A percentile compares a stretch with the other conserved stretches of the same genome.
Evolutionary conservation across 176 grass and related monocot genomes (phyloP).

Genomic region (Ensete ventricosum): DNA sequence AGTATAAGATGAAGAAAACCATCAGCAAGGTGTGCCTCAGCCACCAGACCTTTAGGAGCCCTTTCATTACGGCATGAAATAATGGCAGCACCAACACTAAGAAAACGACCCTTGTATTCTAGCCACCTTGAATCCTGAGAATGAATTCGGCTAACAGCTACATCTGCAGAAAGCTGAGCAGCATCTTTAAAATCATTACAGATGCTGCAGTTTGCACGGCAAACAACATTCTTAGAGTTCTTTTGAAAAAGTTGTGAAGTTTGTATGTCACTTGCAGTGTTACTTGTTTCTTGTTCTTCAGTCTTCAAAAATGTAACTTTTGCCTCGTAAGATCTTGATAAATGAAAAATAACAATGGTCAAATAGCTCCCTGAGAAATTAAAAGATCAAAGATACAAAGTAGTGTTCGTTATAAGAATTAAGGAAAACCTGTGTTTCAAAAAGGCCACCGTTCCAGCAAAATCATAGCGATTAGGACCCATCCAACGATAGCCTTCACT

Average conservation of each 20-base stretch:
- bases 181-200: conserved; percentile 40
- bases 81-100: conserved; percentile 76
- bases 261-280: conserved; percentile 22
- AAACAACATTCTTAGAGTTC: conserved; percentile 38
- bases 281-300: conserved; percentile 16
- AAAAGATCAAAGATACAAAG: not conserved
- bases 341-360: not conserved
- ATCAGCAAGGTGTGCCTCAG: conserved; percentile 85
- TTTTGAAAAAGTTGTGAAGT: conserved; percentile 25
- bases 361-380: not conserved
- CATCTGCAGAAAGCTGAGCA: conserved; percentile 28
- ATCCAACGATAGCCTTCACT: conserved; percentile 93
- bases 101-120: conserved; percentile 53
- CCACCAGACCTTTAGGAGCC: conserved; percentile 77
- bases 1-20: conserved; percentile 94
- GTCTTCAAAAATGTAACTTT: conserved; percentile 64
- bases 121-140: conserved; percentile 53
- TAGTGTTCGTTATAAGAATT: not conserved
- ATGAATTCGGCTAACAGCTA: conserved; percentile 7
- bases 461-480: conserved; percentile 88
- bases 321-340: conserved; percentile 72
- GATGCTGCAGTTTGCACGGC: conserved; percentile 53
- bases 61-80: conserved; percentile 95
- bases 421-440: conserved; percentile 72
- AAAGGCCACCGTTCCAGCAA: conserved; percentile 92